Conservation (phyloP, 768 basidiomycete genomes). For the Russula emetica region DNA sequence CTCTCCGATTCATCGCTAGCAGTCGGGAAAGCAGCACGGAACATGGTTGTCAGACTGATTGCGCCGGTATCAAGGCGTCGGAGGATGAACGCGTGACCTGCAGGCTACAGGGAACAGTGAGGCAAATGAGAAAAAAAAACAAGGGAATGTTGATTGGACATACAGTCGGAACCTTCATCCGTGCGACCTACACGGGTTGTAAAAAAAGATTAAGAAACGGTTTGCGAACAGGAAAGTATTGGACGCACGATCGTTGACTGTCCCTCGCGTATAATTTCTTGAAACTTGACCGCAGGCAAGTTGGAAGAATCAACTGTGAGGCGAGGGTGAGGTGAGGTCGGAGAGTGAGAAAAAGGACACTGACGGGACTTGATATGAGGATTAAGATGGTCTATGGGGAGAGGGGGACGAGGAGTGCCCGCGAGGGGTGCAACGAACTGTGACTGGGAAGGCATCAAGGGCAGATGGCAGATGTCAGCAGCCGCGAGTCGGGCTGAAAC, state of each 20-base stretch:
- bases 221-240: slow-evolving; percentile 4
- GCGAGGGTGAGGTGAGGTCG: slow-evolving; percentile 6
- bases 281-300: slow-evolving; percentile 81
- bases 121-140: slow-evolving; percentile 26
- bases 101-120: slow-evolving; percentile 43
- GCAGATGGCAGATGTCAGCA: slow-evolving; percentile 5
- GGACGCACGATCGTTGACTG: slow-evolving; percentile 73
- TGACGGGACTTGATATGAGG: slow-evolving; percentile 33
- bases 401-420: slow-evolving; percentile 26
- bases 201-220: slow-evolving; percentile 11
- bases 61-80: slow-evolving; percentile 91
- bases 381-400: slow-evolving; percentile 29
- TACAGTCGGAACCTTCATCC: slow-evolving; percentile 84
- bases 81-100: slow-evolving; percentile 89
- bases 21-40: slow-evolving; percentile 86
- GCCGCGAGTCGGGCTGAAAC: neutral
- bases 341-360: slow-evolving; percentile 27
- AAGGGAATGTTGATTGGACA: slow-evolving; percentile 12
- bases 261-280: slow-evolving; percentile 83
- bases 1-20: slow-evolving; percentile 75
- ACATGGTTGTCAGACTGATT: slow-evolving; percentile 92
- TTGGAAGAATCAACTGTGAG: slow-evolving; percentile 40
- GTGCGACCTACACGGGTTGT: slow-evolving; percentile 57
- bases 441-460: slow-evolving; percentile 25
- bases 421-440: slow-evolving; percentile 20